Conservation (phyloP, 441 rosid species). For the Populus hybrid region DNA sequence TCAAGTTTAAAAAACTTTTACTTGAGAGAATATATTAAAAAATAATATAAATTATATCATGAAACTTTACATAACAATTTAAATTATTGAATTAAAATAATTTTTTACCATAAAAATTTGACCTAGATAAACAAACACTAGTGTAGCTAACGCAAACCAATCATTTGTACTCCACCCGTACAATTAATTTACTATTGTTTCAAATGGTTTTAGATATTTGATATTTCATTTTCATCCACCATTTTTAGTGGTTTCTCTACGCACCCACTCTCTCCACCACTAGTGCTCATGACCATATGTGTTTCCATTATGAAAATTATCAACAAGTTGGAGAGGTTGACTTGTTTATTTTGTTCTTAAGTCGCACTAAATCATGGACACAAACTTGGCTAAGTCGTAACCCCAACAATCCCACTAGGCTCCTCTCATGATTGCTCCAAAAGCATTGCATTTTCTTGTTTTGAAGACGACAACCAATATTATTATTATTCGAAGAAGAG, state of each 20-base stretch:
- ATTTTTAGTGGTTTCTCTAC: not conserved
- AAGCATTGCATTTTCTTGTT: not conserved
- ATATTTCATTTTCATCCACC: too few species aligned
- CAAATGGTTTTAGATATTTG: not conserved
- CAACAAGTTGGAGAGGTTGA: not conserved
- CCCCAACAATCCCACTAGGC: not conserved
- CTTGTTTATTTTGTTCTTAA: not conserved
- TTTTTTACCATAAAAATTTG: too few species aligned
- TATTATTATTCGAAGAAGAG: not conserved
- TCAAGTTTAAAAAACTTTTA: too few species aligned
- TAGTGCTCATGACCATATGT: too few species aligned
- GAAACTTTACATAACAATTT: accelerated
- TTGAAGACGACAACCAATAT: not conserved
- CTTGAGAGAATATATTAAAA: too few species aligned
- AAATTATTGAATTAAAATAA: too few species aligned
- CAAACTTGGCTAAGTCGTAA: not conserved
- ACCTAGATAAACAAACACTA: not conserved
- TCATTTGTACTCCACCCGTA: not conserved
- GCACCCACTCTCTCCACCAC: not conserved
- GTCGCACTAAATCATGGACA: not conserved
- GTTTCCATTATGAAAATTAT: not conserved
- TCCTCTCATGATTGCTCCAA: slow-evolving; percentile 19
- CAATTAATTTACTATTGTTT: not conserved
- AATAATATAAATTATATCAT: too few species aligned
- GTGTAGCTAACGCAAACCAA: not conserved